Conservation (phyloP, 208 protist species). For the Leishmania gerbilli region DNA sequence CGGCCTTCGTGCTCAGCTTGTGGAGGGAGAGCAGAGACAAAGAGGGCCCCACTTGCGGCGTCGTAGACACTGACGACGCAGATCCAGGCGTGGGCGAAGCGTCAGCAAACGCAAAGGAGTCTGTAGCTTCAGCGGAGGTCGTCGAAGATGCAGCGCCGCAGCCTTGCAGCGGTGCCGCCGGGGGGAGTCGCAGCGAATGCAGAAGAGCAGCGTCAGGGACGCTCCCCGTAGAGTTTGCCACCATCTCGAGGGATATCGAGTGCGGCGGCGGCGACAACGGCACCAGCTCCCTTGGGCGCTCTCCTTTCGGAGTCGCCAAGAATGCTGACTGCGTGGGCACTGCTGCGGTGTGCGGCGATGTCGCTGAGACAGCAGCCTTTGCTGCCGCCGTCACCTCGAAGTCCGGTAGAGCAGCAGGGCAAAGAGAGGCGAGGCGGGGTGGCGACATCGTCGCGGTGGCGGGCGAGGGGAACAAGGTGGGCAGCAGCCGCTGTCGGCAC, state of each 20-base stretch:
- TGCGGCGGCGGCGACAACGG: background rate
- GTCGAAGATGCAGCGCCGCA: background rate
- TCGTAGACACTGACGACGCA: background rate
- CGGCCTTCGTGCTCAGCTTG: background rate
- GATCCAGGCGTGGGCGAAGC: background rate
- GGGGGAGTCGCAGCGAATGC: background rate
- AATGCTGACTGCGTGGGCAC: background rate
- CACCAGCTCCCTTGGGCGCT: no score
- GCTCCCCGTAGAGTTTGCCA: background rate
- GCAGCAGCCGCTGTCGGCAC: slow-evolving; percentile 14
- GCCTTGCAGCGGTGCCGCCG: background rate
- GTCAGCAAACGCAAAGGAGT: background rate
- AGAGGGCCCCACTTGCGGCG: background rate
- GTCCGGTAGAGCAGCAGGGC: background rate
- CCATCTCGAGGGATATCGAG: background rate
- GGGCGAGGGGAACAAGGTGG: slow-evolving; percentile 9
- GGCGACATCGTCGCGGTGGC: background rate
- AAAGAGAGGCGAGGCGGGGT: background rate
- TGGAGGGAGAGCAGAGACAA: background rate
- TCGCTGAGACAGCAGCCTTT: background rate
- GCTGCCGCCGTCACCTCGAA: background rate
- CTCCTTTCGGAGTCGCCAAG: background rate
- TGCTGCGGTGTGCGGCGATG: background rate
- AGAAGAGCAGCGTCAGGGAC: no score
- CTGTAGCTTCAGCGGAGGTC: background rate